Evolutionary conservation across 129 eudicot species (phyloP), one percentile per base, ranked within the genome.

Genomic region (Chrysanthemum lavandulifolium): DNA sequence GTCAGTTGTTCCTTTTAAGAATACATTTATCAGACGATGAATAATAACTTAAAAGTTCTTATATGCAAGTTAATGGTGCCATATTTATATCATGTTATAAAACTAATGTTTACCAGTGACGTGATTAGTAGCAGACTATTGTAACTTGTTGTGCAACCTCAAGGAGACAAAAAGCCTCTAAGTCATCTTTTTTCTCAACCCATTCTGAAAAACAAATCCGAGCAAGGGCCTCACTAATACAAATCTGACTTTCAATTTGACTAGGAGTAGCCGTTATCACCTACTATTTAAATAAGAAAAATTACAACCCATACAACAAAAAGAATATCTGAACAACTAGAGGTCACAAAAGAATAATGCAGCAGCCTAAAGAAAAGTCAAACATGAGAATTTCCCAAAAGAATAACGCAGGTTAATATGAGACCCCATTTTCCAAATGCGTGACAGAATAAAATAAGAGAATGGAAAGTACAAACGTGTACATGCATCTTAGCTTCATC

Each of bases 221-320:
- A n/a, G n/a, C n/a, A 68, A 90, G 79, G 43, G 96, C 97, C 80
- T 94, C 98, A 81, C 97, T 84, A n/a, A 94, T 91, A 8, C 99
- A 96, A 69, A 94, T 94, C 81, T 90, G 64, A 80, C 99, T 94
- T 76, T 94, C 99, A 71, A 94, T 84, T 50, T 94, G 99, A 67
- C 99, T 88, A 36, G 99, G 96, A 50, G 96, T 94, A 76, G 99
- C 99, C 3, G 99, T 90, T 75, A 90, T 94, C 68, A 94, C 96
- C 99, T 94, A 89, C 61, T 76, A 14, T 61, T 77, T 8, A 14
- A 72, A 65, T 29, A 21, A 60, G 13, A 45, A 58, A 33, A 51
- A 23, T 23, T 56, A 21, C 43, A 71, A 67, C 36, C 50, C 21
- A 15, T 51, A n/a, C 56, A 19, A n/a, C 29, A 27, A 36, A 36